These are phyloP conservation scores for Casuarina glauca DNA, from an alignment of 306 rosid species.

Conservation along the genomic window DNA sequence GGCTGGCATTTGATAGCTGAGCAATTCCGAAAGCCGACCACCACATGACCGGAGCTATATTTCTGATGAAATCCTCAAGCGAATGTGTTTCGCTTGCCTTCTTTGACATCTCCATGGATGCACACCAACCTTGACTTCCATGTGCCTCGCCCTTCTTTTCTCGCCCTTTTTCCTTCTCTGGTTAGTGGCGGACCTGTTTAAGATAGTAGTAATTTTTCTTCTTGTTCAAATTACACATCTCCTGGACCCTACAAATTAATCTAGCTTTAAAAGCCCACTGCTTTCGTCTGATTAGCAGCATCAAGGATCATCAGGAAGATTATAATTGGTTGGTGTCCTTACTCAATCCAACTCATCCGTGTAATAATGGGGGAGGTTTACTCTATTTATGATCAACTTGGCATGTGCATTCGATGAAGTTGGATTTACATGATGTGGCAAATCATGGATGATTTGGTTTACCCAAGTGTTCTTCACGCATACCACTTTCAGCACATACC, in stretches of 20 bases:
- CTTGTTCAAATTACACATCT: neutral
- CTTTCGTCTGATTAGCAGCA: neutral
- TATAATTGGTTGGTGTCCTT: neutral
- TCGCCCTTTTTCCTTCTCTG: neutral
- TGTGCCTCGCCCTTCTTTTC: too few species aligned
- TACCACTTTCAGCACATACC: neutral
- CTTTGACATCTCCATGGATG: too few species aligned
- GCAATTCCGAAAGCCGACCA: conserved; percentile 20
- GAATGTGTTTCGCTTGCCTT: too few species aligned
- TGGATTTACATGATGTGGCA: conserved; percentile 25
- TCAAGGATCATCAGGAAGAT: neutral
- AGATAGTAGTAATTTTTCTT: neutral
- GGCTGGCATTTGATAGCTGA: conserved; percentile 22
- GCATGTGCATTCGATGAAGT: conserved; percentile 29
- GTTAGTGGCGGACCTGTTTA: neutral
- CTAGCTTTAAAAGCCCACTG: conserved; percentile 4
- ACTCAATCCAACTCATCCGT: conserved; percentile 11
- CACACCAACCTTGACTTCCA: conserved; percentile 19
- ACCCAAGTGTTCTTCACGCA: neutral
- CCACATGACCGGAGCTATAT: conserved; percentile 1
- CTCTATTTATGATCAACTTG: conserved; percentile 5
- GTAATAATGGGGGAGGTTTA: neutral
- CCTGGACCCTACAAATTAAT: conserved; percentile 2
- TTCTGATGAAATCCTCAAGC: too few species aligned
- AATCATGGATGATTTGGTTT: conserved; percentile 20